Percentiles rank a stretch among this genome's conserved stretches.
Conservation (phyloP, 2,329 filamentous ascomycete species). For the Claviceps sp. region DNA sequence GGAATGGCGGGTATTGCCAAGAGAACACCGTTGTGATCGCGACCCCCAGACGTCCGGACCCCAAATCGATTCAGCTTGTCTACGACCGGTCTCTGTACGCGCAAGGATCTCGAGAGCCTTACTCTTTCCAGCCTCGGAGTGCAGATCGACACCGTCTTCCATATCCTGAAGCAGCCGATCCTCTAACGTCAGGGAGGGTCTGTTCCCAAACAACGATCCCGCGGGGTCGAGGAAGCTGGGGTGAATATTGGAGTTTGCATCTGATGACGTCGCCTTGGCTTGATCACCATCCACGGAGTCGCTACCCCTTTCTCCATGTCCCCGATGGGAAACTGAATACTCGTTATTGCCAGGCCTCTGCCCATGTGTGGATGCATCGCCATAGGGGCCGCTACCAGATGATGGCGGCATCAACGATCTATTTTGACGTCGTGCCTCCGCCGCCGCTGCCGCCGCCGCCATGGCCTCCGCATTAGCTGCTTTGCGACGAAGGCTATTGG, state of each 20-base stretch:
- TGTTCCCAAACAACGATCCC: slow-evolving; percentile 27
- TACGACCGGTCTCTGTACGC: slow-evolving; percentile 36
- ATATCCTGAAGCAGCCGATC: slow-evolving; percentile 36
- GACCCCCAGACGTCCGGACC: slow-evolving; percentile 34
- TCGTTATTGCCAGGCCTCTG: slow-evolving; percentile 6
- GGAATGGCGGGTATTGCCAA: slow-evolving; percentile 13
- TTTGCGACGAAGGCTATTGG: slow-evolving; percentile 60
- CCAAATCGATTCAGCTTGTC: slow-evolving; percentile 37
- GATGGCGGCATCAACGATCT: slow-evolving; percentile 11
- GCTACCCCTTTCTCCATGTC: background rate
- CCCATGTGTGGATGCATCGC: slow-evolving; percentile 14
- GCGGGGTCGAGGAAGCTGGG: slow-evolving; percentile 29
- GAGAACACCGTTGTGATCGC: slow-evolving; percentile 13
- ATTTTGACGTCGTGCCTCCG: slow-evolving; percentile 11
- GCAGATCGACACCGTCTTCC: slow-evolving; percentile 31
- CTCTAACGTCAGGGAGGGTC: slow-evolving; percentile 31
- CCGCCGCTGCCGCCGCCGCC: slow-evolving; percentile 29
- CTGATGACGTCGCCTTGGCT: slow-evolving; percentile 24
- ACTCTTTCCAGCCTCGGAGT: slow-evolving; percentile 31
- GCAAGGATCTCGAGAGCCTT: slow-evolving; percentile 40
- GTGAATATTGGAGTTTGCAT: slow-evolving; percentile 27
- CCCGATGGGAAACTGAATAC: slow-evolving; percentile 6
- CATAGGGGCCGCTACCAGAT: slow-evolving; percentile 11
- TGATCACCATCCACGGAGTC: slow-evolving; percentile 9
- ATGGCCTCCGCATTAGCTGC: slow-evolving; percentile 45